A percentile compares a stretch with the other conserved stretches of the same genome.
Conservation (phyloP, 805 yeast genomes). For the Saturnispora gosingensis region DNA sequence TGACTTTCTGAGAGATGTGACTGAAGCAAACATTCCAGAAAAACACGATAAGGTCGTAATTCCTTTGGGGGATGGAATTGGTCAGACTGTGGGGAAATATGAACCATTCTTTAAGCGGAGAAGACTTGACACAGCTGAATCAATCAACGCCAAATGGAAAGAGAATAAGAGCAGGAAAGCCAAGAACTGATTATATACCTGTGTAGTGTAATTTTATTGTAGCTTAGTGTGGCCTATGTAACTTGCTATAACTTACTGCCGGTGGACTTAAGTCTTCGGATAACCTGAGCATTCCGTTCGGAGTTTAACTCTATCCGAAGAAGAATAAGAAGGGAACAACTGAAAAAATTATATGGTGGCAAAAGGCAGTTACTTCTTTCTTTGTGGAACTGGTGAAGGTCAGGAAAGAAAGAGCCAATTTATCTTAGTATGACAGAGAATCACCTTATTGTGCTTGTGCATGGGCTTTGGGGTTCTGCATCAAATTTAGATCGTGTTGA, state of each 20-base stretch:
- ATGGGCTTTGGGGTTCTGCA: slow-evolving; percentile 73
- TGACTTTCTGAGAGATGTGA: slow-evolving; percentile 36
- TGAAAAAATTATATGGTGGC: neutral
- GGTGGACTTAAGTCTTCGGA: neutral
- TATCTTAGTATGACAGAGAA: slow-evolving; percentile 7
- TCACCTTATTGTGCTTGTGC: slow-evolving; percentile 65
- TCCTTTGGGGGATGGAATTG: slow-evolving; percentile 73
- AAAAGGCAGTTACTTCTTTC: neutral
- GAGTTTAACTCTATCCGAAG: slow-evolving; percentile 1
- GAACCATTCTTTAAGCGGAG: slow-evolving; percentile 49
- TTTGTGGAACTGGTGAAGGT: neutral
- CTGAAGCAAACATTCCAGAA: slow-evolving; percentile 25
- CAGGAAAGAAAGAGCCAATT: neutral
- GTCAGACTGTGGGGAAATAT: slow-evolving; percentile 49
- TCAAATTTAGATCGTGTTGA: slow-evolving; percentile 44
- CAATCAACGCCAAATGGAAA: slow-evolving; percentile 54
- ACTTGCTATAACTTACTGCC: too few relatives aligned
- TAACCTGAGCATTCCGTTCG: neutral
- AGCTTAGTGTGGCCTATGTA: too few relatives aligned
- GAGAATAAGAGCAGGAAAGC: slow-evolving; percentile 29
- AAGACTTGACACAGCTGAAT: slow-evolving; percentile 55
- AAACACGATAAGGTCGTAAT: slow-evolving; percentile 10
- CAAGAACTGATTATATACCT: too few relatives aligned
- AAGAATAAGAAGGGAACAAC: too few relatives aligned
- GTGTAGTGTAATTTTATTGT: neutral